Conservation (phyloP, 2,329 filamentous ascomycete genomes). For the Colletotrichum karsti region DNA sequence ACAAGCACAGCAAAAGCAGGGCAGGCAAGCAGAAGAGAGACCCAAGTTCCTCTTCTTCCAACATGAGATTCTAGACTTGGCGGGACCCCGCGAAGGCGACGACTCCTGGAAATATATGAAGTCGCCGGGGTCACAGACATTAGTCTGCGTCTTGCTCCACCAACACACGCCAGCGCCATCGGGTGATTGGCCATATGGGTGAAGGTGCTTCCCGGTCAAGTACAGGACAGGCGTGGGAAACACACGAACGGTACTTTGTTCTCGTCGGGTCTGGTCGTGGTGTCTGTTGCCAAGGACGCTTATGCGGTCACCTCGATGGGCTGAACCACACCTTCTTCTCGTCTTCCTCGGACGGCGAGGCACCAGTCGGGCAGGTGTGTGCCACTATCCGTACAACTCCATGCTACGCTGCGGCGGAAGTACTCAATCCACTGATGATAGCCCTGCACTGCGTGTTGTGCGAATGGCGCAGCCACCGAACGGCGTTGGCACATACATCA, state of each 20-base stretch:
- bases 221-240: not conserved
- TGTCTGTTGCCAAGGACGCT: not conserved
- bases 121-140: conserved; percentile 1
- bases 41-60: conserved; percentile 8
- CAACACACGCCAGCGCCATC: not conserved
- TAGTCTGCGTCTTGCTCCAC: conserved; percentile 13
- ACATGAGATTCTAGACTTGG: conserved; percentile 21
- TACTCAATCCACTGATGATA: conserved; percentile 4
- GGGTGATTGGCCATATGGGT: conserved; percentile 2
- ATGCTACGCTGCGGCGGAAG: not conserved
- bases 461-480: not conserved
- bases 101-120: conserved; percentile 26
- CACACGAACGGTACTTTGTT: not conserved
- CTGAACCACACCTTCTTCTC: conserved; percentile 1
- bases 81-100: conserved; percentile 20
- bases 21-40: not conserved
- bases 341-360: conserved; percentile 7
- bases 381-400: no score
- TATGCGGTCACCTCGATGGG: conserved; percentile 1
- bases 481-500: not conserved
- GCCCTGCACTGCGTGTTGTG: not conserved
- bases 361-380: conserved; percentile 16
- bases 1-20: not conserved
- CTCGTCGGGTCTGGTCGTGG: no score
- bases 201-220: not conserved